A percentile compares a stretch with the other conserved stretches of the same genome.
Conservation (phyloP, 2,329 filamentous ascomycete species). For the Arthrobotrys musiformis region DNA sequence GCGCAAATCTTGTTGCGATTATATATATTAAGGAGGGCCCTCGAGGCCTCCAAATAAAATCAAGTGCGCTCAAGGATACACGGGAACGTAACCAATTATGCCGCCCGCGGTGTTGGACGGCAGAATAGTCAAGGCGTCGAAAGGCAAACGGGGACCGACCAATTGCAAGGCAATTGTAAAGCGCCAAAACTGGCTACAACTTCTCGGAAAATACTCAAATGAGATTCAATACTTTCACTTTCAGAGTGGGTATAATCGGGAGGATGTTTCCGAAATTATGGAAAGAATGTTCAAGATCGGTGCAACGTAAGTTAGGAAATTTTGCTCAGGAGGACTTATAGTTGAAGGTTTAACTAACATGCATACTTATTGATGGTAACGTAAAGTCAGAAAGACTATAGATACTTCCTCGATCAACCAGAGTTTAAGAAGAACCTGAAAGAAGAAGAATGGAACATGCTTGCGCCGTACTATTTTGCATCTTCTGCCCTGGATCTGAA, state of each 20-base stretch:
- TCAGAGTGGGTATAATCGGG: background rate
- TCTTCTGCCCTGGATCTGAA: background rate
- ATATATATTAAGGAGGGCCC: no score
- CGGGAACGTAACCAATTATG: no score
- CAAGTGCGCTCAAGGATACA: no score
- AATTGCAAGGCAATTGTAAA: background rate
- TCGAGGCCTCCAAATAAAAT: no score
- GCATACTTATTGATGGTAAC: background rate
- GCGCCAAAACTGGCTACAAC: background rate
- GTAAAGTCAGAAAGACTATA: background rate
- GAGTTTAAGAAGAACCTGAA: conserved; percentile 21
- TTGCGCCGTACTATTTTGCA: conserved; percentile 25
- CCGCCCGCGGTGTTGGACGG: background rate
- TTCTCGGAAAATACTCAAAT: background rate
- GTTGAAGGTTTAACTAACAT: background rate
- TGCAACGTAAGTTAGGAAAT: conserved; percentile 26
- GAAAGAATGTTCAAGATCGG: conserved; percentile 5
- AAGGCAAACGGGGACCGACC: background rate
- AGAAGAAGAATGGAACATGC: background rate
- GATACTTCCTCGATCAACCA: background rate
- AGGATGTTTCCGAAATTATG: background rate
- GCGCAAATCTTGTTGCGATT: no score
- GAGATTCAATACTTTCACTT: conserved; percentile 24
- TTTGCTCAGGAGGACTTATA: no score
- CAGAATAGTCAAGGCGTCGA: background rate